A percentile compares a stretch with the other conserved stretches of the same genome.
Conservation (phyloP, 805 yeast genomes). For the Blastobotrys mokoenaii region DNA sequence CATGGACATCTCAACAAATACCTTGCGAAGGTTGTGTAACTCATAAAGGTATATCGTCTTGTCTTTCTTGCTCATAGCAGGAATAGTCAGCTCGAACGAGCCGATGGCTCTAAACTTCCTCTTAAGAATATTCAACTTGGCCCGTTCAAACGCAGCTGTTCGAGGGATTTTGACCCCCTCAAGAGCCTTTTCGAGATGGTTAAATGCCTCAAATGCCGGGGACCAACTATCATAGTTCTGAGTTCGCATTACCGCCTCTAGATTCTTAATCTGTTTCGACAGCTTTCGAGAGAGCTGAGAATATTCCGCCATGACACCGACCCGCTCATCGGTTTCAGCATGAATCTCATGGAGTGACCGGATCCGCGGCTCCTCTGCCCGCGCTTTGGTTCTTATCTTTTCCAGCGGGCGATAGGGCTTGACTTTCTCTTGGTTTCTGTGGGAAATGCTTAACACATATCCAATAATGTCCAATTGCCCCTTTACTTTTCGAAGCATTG, state of each 20-base stretch:
- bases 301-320: not conserved
- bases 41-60: not conserved
- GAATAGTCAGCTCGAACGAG: not conserved
- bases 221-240: not conserved
- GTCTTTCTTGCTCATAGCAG: not conserved
- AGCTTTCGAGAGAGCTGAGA: not conserved
- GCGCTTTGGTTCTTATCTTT: not conserved
- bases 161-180: not conserved
- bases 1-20: too few species aligned
- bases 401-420: too few species aligned
- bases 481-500: too few species aligned
- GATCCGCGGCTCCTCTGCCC: not conserved
- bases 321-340: not conserved
- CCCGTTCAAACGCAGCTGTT: not conserved
- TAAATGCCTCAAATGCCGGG: not conserved
- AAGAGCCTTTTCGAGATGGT: not conserved
- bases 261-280: not conserved
- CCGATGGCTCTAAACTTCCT: not conserved
- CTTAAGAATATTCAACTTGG: not conserved
- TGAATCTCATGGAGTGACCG: not conserved
- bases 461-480: too few species aligned
- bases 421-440: too few species aligned
- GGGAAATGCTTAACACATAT: too few species aligned
- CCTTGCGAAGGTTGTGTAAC: too few species aligned
- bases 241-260: not conserved